Conservation (phyloP, 225 moss, liverwort and hornwort genomes). For the Straminergon stramineum region DNA sequence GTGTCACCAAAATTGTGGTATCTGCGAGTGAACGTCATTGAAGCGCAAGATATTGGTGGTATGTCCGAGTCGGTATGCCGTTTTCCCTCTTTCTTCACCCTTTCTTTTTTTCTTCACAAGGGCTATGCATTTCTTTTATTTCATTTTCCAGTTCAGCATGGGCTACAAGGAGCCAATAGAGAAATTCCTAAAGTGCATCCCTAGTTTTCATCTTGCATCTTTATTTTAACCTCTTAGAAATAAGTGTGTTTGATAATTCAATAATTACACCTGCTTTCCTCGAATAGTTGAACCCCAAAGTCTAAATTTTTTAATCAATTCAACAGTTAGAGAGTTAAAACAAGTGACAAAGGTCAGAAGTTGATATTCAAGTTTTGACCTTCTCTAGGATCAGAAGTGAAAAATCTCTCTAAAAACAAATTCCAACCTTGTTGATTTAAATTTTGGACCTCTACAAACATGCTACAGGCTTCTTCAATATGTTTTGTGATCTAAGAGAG, state of each 20-base stretch:
- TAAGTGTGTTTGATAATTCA: neutral
- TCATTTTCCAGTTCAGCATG: too few species aligned
- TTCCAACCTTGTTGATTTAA: too few species aligned
- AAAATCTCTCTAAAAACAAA: neutral
- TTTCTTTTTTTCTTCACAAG: neutral
- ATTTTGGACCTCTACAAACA: neutral
- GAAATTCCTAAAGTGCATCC: neutral
- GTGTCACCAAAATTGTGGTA: constrained; percentile 87
- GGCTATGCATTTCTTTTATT: neutral
- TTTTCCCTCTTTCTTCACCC: neutral
- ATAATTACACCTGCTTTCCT: neutral
- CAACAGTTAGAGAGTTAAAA: neutral
- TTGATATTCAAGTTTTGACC: neutral
- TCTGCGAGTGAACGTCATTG: constrained; percentile 62
- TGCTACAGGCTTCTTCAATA: neutral
- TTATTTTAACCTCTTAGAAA: too few species aligned
- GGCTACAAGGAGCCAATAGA: neutral
- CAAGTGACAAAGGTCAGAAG: neutral
- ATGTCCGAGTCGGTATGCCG: constrained; percentile 53
- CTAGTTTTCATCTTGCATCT: neutral
- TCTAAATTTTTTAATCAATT: too few species aligned
- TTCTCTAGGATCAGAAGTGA: neutral
- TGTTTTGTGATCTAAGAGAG: neutral
- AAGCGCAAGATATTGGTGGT: constrained; percentile 61
- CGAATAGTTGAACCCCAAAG: neutral